phyloP scores from a whole-genome alignment of 1,139 yeast genomes.

The Meyerozyma athensensis region DNA sequence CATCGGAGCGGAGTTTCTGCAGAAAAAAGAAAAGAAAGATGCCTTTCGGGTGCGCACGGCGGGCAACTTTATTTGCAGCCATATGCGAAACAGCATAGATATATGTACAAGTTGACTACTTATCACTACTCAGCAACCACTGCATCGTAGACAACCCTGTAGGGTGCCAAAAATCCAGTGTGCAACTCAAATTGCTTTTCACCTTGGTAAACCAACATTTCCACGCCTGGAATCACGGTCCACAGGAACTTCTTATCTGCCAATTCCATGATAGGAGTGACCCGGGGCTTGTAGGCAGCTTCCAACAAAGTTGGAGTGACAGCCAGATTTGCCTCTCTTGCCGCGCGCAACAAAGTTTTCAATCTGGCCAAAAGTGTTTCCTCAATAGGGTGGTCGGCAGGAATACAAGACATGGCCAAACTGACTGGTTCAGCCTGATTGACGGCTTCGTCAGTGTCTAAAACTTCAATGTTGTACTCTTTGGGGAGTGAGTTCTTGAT shows the following conservation, averaged over 20 bases:
- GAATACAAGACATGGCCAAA: constrained; percentile 78
- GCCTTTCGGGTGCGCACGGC: background rate
- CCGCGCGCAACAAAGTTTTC: constrained; percentile 43
- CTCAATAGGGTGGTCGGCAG: constrained; percentile 79
- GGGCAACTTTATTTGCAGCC: background rate
- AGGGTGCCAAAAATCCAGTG: constrained; percentile 68
- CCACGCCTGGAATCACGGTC: constrained; percentile 80
- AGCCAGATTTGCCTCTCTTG: constrained; percentile 21
- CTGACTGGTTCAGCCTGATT: constrained; percentile 44
- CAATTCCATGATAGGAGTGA: constrained; percentile 78
- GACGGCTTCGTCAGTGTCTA: constrained; percentile 47
- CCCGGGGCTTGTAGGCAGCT: constrained; percentile 87
- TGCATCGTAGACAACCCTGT: constrained; percentile 54
- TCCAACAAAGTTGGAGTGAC: constrained; percentile 64
- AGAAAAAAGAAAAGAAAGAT: background rate
- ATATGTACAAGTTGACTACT: background rate
- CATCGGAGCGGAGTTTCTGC: constrained; percentile 4
- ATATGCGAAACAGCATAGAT: background rate
- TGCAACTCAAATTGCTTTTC: constrained; percentile 77
- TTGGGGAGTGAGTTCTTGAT: constrained; percentile 59
- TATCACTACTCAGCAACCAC: constrained; percentile 31
- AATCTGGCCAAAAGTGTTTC: constrained; percentile 41
- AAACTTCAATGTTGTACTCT: constrained; percentile 53
- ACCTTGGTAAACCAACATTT: constrained; percentile 92
- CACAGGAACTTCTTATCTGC: constrained; percentile 59